A percentile compares a stretch with the other conserved stretches of the same genome.
Conservation (phyloP, 1,284 basidiomycete species). For the Microbotryum scabiosae region DNA sequence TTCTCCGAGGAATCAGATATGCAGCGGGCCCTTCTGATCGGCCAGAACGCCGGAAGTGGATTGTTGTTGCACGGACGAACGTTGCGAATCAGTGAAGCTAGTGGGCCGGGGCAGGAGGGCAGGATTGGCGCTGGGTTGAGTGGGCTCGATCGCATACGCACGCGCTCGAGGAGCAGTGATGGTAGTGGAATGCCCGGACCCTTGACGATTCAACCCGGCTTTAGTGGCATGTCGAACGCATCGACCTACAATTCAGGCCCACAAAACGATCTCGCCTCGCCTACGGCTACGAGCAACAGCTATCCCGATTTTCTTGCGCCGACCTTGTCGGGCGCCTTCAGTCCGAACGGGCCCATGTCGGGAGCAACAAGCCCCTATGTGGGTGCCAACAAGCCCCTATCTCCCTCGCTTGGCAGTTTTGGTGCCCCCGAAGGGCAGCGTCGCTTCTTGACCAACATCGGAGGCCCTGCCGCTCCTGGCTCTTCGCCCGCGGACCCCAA, state of each 20-base stretch:
- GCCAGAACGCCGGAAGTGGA: slow-evolving; percentile 32
- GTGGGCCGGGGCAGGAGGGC: slow-evolving; percentile 36
- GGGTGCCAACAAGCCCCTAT: too few species aligned
- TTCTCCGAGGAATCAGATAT: slow-evolving; percentile 80
- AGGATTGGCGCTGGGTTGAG: too few species aligned
- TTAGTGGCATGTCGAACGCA: not conserved
- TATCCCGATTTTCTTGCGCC: slow-evolving; percentile 2
- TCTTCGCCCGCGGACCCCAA: slow-evolving; percentile 59
- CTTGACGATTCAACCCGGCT: too few species aligned
- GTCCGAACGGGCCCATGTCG: too few species aligned
- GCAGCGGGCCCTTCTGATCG: slow-evolving; percentile 63
- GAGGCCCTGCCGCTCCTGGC: too few species aligned
- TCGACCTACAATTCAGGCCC: slow-evolving; percentile 5
- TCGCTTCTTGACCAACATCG: too few species aligned
- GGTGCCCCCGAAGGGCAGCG: too few species aligned
- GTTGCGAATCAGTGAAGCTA: slow-evolving; percentile 54
- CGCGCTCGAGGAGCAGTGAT: slow-evolving; percentile 12
- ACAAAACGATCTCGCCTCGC: not conserved
- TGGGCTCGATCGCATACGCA: not conserved
- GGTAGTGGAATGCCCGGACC: not conserved
- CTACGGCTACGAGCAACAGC: not conserved
- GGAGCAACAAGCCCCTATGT: too few species aligned
- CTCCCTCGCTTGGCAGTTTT: too few species aligned
- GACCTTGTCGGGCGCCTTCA: not conserved
- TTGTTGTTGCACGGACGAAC: slow-evolving; percentile 35